Evolutionary conservation across 163 green algal genomes (phyloP).

Genomic region (Scenedesmus sp.): DNA sequence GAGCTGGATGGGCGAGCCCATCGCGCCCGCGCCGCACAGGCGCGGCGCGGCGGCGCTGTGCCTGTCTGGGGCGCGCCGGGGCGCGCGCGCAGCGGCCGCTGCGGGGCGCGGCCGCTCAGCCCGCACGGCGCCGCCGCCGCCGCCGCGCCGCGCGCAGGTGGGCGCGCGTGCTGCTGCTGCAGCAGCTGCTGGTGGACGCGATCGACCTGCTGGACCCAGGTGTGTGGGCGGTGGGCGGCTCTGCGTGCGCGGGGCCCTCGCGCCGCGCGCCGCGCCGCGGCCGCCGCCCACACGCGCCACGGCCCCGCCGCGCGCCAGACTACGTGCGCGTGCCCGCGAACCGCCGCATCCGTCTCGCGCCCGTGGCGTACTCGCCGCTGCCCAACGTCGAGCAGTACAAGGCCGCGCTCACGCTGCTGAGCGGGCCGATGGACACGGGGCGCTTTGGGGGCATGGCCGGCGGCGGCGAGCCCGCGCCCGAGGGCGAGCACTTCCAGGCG

Average conservation of each 20-base stretch:
- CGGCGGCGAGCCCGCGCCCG: not conserved
- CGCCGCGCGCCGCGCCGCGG: too few relatives aligned
- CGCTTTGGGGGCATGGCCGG: not conserved
- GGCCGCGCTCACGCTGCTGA: slow-evolving; percentile 32
- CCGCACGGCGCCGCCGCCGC: too few relatives aligned
- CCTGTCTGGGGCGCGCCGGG: not conserved
- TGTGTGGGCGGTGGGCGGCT: too few relatives aligned
- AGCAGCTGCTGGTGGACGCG: slow-evolving; percentile 76
- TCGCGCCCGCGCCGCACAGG: slow-evolving; percentile 58
- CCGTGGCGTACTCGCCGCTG: slow-evolving; percentile 50
- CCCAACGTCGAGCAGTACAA: slow-evolving; percentile 48
- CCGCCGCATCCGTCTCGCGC: slow-evolving; percentile 54
- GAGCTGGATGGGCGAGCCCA: slow-evolving; percentile 57
- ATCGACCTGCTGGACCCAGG: slow-evolving; percentile 75
- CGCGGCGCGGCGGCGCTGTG: not conserved
- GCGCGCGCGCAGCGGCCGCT: not conserved
- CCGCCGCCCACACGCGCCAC: too few relatives aligned
- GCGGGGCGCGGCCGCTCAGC: too few relatives aligned
- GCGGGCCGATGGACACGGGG: slow-evolving; percentile 14
- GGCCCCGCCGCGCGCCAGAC: too few relatives aligned
- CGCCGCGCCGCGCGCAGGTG: slow-evolving; percentile 44
- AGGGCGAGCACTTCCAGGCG: slow-evolving; percentile 29
- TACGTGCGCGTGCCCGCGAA: slow-evolving; percentile 52
- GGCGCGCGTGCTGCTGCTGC: slow-evolving; percentile 73
- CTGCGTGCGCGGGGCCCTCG: too few relatives aligned